Conservation (phyloP, 1,139 yeast genomes). For the Yamadazyma aaseri region DNA sequence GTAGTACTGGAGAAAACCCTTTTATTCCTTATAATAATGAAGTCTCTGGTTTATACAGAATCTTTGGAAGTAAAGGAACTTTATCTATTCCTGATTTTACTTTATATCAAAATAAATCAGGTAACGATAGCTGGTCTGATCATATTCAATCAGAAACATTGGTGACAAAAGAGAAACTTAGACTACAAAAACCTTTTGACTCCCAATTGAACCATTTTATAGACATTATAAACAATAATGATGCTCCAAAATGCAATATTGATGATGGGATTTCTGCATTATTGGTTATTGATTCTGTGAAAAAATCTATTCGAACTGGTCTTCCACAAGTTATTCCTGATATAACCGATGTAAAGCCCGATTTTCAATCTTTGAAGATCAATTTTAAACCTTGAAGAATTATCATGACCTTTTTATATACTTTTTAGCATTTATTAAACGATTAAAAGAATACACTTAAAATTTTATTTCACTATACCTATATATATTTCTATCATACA, state of each 20-base stretch:
- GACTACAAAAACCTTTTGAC: conserved; percentile 32
- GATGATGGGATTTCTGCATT: conserved; percentile 42
- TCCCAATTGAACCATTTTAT: conserved; percentile 40
- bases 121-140: conserved; percentile 21
- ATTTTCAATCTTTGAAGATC: conserved; percentile 18
- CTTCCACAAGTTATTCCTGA: conserved; percentile 32
- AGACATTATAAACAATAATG: conserved; percentile 29
- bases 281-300: conserved; percentile 34
- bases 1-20: conserved; percentile 46
- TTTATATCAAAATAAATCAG: conserved; percentile 28
- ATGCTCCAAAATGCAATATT: conserved; percentile 32
- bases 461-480: not conserved
- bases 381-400: conserved; percentile 1
- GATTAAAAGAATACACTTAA: too few relatives aligned
- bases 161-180: conserved; percentile 15
- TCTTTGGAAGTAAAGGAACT: conserved; percentile 42
- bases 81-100: conserved; percentile 43
- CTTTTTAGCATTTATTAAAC: too few relatives aligned
- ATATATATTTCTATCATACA: not conserved
- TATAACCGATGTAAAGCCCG: conserved; percentile 24
- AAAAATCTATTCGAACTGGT: conserved; percentile 35
- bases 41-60: conserved; percentile 36
- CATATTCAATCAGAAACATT: conserved; percentile 14
- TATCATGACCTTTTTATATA: not conserved
- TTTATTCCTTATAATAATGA: conserved; percentile 33